Base-by-base conservation (phyloP, 169 alveolate species). In the Plasmodium relictum region DNA sequence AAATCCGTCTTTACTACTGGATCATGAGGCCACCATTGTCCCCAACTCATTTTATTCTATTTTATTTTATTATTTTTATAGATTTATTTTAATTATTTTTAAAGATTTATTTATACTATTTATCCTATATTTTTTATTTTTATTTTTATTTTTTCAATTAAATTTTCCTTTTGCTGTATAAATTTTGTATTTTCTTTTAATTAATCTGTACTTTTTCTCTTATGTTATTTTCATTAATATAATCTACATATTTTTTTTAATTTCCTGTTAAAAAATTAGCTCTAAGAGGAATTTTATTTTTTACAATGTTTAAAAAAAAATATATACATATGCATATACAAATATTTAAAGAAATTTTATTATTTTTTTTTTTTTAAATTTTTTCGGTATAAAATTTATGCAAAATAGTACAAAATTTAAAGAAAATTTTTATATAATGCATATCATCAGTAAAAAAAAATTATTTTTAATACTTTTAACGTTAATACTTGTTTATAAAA, bases 1-100 rank as follows among this genome's bases (percentile, higher is more conserved):
- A 83, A 89, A 48, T 80, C 88, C n/a, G 94, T 83, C 63, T 91
- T 88, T 58, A 94, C 94, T 26, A 90, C 95, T 6, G 96, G 96
- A 88, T 93, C 96, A 61, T 93, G 96, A 5, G 95, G 94, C 96
- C 96, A 93, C 96, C 96, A 93, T 56, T 89, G 89, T 62, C 74
- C 89, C 96, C 96, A 93, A 61, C 88, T 93, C 96, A 93, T 93
- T 73, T 73, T 88, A 58, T 42, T 45, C 14, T 26, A 31, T 14
- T 74, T 22, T 65, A 86, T 18, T 86, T 71, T 26, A 20, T 54
- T 5, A 45, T 56, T 18, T 31, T 20, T 42, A 31, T 31, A 31
- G 39, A 31, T 31, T 31, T 31, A 31, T 31, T 31, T 31, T 3
- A 31, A 31, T 31, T 31, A 31, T 31, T 31, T 31, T 31, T 31